Evolutionary conservation across 1,284 basidiomycete species (phyloP).

Genomic region (Phenoliferia sp.): DNA sequence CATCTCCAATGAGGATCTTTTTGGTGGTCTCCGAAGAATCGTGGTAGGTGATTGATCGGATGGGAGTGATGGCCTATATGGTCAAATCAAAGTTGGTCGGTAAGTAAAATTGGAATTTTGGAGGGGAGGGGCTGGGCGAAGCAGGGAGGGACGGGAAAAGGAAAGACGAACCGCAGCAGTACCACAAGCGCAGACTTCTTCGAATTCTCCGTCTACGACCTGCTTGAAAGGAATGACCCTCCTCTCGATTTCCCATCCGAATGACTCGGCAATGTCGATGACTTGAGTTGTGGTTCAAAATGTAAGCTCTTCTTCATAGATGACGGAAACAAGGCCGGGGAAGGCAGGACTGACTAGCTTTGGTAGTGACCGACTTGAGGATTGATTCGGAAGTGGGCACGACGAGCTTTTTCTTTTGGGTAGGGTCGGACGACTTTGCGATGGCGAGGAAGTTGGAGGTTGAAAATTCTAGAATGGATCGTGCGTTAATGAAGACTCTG

Average conservation of each 20-base stretch:
- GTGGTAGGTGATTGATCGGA: slow-evolving; percentile 42
- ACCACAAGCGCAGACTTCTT: slow-evolving; percentile 32
- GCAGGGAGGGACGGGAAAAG: not conserved
- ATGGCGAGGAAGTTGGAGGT: slow-evolving; percentile 43
- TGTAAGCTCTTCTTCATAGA: not conserved
- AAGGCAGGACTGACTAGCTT: slow-evolving; percentile 11
- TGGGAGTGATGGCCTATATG: slow-evolving; percentile 39
- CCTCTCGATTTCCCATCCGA: slow-evolving; percentile 42
- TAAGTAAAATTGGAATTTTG: too few species aligned
- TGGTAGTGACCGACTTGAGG: slow-evolving; percentile 35
- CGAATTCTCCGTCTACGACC: slow-evolving; percentile 31
- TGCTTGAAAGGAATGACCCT: slow-evolving; percentile 39
- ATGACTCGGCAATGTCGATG: slow-evolving; percentile 36
- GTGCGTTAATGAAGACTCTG: slow-evolving; percentile 9
- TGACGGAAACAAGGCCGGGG: not conserved
- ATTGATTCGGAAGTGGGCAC: slow-evolving; percentile 34
- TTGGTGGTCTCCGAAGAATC: slow-evolving; percentile 33
- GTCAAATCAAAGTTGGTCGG: not conserved
- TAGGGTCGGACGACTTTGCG: slow-evolving; percentile 12
- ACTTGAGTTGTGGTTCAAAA: not conserved
- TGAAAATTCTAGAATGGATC: slow-evolving; percentile 38
- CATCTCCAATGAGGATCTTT: slow-evolving; percentile 41
- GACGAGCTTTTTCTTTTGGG: slow-evolving; percentile 26
- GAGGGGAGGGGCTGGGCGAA: not conserved
- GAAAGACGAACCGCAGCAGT: slow-evolving; percentile 26